phyloP scores from a whole-genome alignment of 202 grass and related monocot genomes.

The Digitaria exilis region DNA sequence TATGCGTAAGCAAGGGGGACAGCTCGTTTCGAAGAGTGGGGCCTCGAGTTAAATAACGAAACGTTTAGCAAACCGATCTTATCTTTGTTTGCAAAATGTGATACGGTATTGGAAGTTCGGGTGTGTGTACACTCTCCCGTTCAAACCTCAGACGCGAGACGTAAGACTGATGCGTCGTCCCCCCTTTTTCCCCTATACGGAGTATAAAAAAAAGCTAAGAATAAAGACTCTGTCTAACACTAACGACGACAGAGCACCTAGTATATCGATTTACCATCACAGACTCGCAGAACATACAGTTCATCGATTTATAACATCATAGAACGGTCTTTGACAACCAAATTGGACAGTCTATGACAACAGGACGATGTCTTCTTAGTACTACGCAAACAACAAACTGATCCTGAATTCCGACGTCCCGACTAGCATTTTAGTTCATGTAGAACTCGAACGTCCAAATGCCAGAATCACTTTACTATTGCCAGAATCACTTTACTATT shows the following conservation, averaged over 20 bases:
- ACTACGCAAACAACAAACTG: not conserved
- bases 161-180: not conserved
- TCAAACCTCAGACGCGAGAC: not conserved
- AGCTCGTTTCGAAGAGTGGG: not conserved
- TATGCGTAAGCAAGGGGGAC: constrained; percentile 12
- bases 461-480: too few species aligned
- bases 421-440: not conserved
- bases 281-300: not conserved
- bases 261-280: not conserved
- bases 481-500: not conserved
- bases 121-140: not conserved
- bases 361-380: not conserved
- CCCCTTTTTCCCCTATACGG: too few species aligned
- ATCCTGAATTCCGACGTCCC: not conserved
- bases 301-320: not conserved
- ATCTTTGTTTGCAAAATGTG: not conserved
- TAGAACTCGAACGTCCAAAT: not conserved
- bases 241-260: not conserved
- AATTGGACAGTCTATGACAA: not conserved
- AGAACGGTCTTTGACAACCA: not conserved
- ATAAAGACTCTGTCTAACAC: too few species aligned
- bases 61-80: not conserved
- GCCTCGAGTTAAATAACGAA: not conserved
- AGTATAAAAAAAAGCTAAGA: too few species aligned
- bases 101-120: not conserved